These are phyloP conservation scores for Trypanosoma platydactyli DNA, from an alignment of 208 protist genomes.

Conservation along the genomic window DNA sequence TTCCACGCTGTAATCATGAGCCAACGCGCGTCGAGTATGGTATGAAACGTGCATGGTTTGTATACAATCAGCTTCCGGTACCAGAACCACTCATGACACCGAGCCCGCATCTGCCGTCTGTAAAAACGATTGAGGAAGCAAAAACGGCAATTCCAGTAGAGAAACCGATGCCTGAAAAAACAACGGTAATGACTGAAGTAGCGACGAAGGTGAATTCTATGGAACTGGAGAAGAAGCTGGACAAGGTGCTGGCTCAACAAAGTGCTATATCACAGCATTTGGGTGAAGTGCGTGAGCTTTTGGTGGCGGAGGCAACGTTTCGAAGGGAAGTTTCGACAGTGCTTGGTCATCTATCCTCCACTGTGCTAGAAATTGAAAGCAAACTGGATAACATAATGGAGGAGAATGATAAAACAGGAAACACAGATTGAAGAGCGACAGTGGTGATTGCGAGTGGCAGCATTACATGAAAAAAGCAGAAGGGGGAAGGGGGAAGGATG, in stretches of 20 bases:
- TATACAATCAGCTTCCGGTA: conserved; percentile 71
- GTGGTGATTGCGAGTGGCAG: background rate
- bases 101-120: conserved; percentile 8
- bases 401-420: conserved; percentile 1
- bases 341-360: conserved; percentile 70
- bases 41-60: conserved; percentile 88
- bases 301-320: conserved; percentile 41
- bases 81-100: conserved; percentile 56
- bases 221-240: conserved; percentile 43
- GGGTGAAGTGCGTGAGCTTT: conserved; percentile 49
- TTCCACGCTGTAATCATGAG: conserved; percentile 87
- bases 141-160: background rate
- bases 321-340: conserved; percentile 67
- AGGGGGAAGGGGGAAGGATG: no score
- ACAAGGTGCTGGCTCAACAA: conserved; percentile 48
- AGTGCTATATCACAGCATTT: conserved; percentile 34
- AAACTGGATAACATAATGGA: conserved; percentile 69
- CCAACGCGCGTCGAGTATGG: conserved; percentile 72
- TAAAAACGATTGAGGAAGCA: background rate
- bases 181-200: background rate
- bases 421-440: background rate
- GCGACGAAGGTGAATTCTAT: background rate
- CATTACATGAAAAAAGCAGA: no score
- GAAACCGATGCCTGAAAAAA: background rate
- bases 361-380: conserved; percentile 69